phyloP scores from a whole-genome alignment of 2,329 filamentous ascomycete genomes.

The Tolypocladium ovalisporum region DNA sequence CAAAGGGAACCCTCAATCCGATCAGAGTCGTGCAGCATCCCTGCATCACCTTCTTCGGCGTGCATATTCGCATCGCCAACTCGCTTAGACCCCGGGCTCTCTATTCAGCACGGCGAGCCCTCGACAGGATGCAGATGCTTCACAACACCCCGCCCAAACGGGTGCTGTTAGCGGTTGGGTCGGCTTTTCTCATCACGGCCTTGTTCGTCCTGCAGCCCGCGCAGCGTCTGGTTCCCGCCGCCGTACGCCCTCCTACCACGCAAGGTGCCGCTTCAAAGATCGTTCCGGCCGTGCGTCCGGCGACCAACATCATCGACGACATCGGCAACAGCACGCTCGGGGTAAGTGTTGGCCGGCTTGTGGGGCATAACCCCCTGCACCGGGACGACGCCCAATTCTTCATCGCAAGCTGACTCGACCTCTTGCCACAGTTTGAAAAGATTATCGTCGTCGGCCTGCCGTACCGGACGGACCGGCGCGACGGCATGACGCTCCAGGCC shows the following conservation, averaged over 20 bases:
- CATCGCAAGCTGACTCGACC: background rate
- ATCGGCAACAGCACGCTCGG: conserved; percentile 2
- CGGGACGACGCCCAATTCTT: too few species aligned
- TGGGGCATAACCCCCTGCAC: too few species aligned
- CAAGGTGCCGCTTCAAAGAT: background rate
- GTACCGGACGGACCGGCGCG: conserved; percentile 36
- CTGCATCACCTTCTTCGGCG: background rate
- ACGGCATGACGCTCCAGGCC: conserved; percentile 36
- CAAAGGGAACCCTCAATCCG: too few species aligned
- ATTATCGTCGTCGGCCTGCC: conserved; percentile 43
- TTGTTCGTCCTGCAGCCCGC: background rate
- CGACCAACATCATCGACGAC: background rate
- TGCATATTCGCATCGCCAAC: background rate
- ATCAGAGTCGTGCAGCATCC: too few species aligned
- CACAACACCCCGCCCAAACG: background rate
- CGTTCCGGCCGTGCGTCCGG: too few species aligned
- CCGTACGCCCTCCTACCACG: background rate
- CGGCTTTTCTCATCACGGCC: background rate
- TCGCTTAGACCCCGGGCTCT: background rate
- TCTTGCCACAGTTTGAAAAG: conserved; percentile 33
- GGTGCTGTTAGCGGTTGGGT: background rate
- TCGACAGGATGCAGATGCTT: background rate
- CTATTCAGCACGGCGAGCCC: background rate
- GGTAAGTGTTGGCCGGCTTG: too few species aligned
- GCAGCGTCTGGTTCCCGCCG: background rate